A percentile compares a stretch with the other conserved stretches of the same genome.
These are phyloP conservation scores for Debaryomyces maramus DNA, from an alignment of 805 yeast genomes.

Conservation along the genomic window DNA sequence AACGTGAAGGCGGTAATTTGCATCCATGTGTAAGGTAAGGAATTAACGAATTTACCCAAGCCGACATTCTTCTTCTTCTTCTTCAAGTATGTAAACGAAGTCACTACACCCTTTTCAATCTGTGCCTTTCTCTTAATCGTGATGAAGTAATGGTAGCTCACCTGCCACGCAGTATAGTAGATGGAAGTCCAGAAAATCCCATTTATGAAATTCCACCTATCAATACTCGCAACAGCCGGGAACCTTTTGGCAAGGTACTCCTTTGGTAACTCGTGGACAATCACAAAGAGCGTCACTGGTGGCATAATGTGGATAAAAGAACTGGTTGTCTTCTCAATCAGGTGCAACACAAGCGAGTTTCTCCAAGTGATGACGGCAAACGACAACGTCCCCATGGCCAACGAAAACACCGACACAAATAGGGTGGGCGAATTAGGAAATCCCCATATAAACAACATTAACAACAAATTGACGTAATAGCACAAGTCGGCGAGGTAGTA, in stretches of 20 bases:
- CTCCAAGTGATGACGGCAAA: constrained; percentile 97
- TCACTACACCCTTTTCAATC: constrained; percentile 81
- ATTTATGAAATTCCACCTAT: constrained; percentile 65
- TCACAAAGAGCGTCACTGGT: constrained; percentile 80
- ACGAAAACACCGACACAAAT: constrained; percentile 81
- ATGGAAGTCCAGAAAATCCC: constrained; percentile 79
- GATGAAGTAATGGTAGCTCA: constrained; percentile 85
- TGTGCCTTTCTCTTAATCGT: constrained; percentile 76
- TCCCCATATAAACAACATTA: constrained; percentile 76
- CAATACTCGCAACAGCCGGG: constrained; percentile 73
- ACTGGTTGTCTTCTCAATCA: constrained; percentile 88
- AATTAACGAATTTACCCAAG: constrained; percentile 76
- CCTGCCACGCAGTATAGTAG: constrained; percentile 88
- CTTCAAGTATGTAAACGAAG: constrained; percentile 84
- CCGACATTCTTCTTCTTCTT: constrained; percentile 62
- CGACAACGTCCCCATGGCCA: constrained; percentile 84
- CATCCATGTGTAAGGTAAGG: constrained; percentile 74
- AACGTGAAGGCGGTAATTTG: constrained; percentile 86
- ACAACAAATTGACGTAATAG: constrained; percentile 78
- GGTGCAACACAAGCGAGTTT: constrained; percentile 87
- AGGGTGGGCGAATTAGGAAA: constrained; percentile 72
- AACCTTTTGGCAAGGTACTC: constrained; percentile 58
- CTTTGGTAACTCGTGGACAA: constrained; percentile 72
- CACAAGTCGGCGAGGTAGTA: constrained; percentile 91
- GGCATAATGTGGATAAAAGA: constrained; percentile 91